Conservation (phyloP, 2,329 filamentous ascomycete species). For the Sporothrix brunneoviolacea region DNA sequence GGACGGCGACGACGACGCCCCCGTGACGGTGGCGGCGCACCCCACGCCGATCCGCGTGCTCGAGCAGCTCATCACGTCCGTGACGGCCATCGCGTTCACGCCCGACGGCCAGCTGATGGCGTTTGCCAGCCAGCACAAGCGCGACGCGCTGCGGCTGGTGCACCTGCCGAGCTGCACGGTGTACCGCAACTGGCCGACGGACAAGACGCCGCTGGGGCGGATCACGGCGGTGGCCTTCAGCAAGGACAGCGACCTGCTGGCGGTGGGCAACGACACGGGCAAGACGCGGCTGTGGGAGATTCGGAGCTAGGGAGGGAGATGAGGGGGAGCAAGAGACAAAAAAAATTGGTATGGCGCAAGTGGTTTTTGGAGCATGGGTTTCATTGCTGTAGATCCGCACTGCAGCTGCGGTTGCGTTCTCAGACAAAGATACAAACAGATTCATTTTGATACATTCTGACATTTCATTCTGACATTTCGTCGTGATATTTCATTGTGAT, state of each 20-base stretch:
- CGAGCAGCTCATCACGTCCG: slow-evolving; percentile 81
- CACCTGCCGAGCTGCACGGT: slow-evolving; percentile 90
- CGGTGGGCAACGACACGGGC: slow-evolving; percentile 82
- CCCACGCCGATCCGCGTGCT: slow-evolving; percentile 69
- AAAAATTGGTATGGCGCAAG: background rate
- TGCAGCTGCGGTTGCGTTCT: too few relatives aligned
- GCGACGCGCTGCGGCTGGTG: slow-evolving; percentile 77
- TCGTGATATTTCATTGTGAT: background rate
- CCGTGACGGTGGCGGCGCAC: slow-evolving; percentile 50
- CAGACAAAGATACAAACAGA: too few relatives aligned
- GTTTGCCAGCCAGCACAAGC: slow-evolving; percentile 81
- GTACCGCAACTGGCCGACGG: slow-evolving; percentile 95
- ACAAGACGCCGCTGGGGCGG: slow-evolving; percentile 77
- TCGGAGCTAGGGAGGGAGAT: slow-evolving; percentile 41
- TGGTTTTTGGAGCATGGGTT: background rate
- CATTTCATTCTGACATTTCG: too few relatives aligned
- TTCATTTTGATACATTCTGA: too few relatives aligned
- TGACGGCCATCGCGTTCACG: slow-evolving; percentile 73
- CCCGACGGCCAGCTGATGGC: slow-evolving; percentile 84
- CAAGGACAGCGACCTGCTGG: slow-evolving; percentile 60
- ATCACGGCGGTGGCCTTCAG: slow-evolving; percentile 69
- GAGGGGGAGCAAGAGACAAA: background rate
- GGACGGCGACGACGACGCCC: slow-evolving; percentile 18
- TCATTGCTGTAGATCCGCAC: too few relatives aligned
- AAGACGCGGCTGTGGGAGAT: slow-evolving; percentile 92